Conservation (phyloP, 176 grass and related monocot species). For the Alloteropsis semialata region DNA sequence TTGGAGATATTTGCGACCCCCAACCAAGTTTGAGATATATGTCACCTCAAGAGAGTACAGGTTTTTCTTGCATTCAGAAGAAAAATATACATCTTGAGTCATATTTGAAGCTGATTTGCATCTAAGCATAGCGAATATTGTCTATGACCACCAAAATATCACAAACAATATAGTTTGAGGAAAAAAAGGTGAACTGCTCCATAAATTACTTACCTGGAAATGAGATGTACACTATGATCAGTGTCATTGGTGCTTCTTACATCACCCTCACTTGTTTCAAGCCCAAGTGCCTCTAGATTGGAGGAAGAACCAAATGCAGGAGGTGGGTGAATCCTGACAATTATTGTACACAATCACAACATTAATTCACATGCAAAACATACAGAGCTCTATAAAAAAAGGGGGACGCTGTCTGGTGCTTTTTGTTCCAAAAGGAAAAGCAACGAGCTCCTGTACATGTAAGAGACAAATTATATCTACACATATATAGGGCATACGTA, state of each 20-base stretch:
- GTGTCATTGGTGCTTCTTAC: conserved; percentile 20
- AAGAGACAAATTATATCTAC: background rate
- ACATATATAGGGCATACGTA: background rate
- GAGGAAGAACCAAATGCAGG: conserved; percentile 65
- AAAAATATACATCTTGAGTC: background rate
- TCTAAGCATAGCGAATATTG: background rate
- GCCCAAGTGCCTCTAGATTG: conserved; percentile 59
- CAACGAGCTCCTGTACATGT: too few species aligned
- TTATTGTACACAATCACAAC: background rate
- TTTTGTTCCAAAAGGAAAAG: too few species aligned
- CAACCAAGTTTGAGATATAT: background rate
- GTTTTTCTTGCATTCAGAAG: background rate
- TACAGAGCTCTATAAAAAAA: background rate
- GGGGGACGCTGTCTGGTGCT: too few species aligned
- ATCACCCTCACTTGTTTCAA: conserved; percentile 35
- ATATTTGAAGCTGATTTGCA: background rate
- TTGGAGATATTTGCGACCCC: background rate
- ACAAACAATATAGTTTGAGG: background rate
- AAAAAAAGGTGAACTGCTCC: background rate
- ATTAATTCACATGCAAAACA: background rate
- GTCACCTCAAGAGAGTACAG: background rate
- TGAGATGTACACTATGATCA: conserved; percentile 47
- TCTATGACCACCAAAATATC: background rate
- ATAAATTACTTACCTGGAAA: conserved; percentile 39
- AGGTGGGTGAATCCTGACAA: conserved; percentile 52